Evolutionary conservation across 306 rosid species (phyloP), one percentile per base, ranked within the genome.

Genomic region (Cucumis cinereus): DNA sequence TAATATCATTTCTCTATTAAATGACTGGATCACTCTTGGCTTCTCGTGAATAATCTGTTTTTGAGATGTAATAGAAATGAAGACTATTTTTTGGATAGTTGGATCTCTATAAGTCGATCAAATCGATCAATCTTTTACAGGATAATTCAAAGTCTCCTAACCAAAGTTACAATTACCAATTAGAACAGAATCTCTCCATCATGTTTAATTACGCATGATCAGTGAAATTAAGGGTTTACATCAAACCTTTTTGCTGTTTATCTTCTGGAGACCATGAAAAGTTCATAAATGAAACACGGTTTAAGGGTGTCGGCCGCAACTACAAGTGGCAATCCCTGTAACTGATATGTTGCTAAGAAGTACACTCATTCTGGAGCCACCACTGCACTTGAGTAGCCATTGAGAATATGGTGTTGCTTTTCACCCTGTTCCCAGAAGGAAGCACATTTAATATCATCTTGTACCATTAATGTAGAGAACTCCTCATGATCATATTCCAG

Each of bases 401-500:
- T 88, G 50, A 77, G 38, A 54, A 70, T 13, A 20, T 66, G 87
- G 28, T 66, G 62, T 26, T 70, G 74, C 87, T 84, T 88, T 43
- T 82, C 82, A 30, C 63, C 89, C 68, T 73, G 50, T 13, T 83
- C 90, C 92, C 97, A 87, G 50, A 86, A 86, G 47, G 90, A 87
- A 71, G 84, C 87, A 12, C 89, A 84, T 81, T 86, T 91, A 50
- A 76, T 82, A 78, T 93, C 97, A 78, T 91, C 98, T 63, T 84
- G 90, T 71, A 68, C 45, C 98, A 93, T 93, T 82, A 86, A 35
- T 79, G 58, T 84, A 0, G 96, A 84, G 81, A 90, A 93, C 74
- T 88, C 97, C 60, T 91, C 92, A 3, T 87, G 91, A 82, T 90
- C 83, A 76, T 93, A 91, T 35, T 80, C 78, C 83, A 91, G 60